Evolutionary conservation across 352 stramenopile species (phyloP), one percentile per base, ranked within the genome.

Genomic region (Pythium aristosporum): DNA sequence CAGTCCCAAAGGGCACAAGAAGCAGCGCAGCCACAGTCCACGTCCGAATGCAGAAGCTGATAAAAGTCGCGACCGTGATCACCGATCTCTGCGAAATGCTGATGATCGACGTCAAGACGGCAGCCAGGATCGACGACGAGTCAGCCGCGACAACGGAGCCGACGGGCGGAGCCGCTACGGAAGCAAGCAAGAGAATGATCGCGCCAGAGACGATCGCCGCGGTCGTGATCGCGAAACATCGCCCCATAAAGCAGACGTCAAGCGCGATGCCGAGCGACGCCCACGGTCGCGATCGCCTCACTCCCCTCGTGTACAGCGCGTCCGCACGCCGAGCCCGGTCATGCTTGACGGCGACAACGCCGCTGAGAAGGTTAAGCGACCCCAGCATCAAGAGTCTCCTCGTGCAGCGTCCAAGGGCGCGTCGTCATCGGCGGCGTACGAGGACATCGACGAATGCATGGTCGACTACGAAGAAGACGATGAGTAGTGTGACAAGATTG

Each of bases 391-490:
- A 18, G 63, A 61, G 3, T 51, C 42, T 57, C 36, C 56, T 8
- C 41, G 32, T 10, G 15, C 43, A 18, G 23, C n/a, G 21, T 2
- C n/a, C 5, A 63, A 59, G 41, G 30, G 43, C 36, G 71, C 39
- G 12, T 51, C 58, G 7, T 37, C 25, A 30, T 30, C 72, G 46
- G 46, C 70, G 57, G 21, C 71, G 53, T 23, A 73, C 53, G 80
- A 81, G 49, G 80, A 86, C 55, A 85, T 90, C 66, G 82, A 92
- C 72, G 84, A 91, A 69, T 83, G 80, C 68, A 76, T 83, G 67
- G 84, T 92, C 55, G 84, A 92, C 71, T 92, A 91, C 57, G 84
- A 92, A 63, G 83, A 92, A 75, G 82, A 92, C 60, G 82, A 91
- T 49, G 76, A 85, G 59, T 80, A 72, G 70, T 13, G 34, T 13